Evolutionary conservation across 352 stramenopile genomes (phyloP).

Genomic region (Ophiocytium majus): DNA sequence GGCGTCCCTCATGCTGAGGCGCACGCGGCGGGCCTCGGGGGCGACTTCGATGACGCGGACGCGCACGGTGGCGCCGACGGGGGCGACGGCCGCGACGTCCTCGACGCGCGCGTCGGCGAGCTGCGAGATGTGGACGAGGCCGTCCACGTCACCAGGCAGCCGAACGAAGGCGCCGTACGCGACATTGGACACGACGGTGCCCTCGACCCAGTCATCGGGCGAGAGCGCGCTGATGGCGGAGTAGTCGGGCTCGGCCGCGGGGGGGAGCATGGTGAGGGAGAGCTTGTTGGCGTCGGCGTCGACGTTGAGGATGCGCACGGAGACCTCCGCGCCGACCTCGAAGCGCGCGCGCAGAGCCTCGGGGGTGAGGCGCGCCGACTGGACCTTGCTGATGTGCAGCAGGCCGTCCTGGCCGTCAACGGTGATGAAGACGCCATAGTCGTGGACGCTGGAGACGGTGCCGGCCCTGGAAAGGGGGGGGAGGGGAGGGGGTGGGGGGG

Average conservation of each 20-base stretch:
- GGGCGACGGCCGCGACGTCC: constrained; percentile 26
- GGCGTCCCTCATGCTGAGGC: constrained; percentile 48
- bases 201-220: constrained; percentile 43
- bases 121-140: constrained; percentile 57
- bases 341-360: constrained; percentile 35
- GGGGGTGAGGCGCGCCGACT: constrained; percentile 6
- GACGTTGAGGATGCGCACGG: constrained; percentile 49
- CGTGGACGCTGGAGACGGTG: constrained; percentile 40
- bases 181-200: constrained; percentile 44
- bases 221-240: constrained; percentile 13
- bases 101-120: constrained; percentile 27
- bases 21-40: constrained; percentile 32
- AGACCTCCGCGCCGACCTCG: constrained; percentile 35
- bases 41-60: constrained; percentile 46
- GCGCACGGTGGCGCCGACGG: constrained; percentile 12
- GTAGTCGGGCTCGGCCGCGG: constrained; percentile 23
- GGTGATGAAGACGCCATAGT: constrained; percentile 52
- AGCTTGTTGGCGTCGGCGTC: constrained; percentile 50
- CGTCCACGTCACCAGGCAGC: constrained; percentile 44
- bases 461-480: constrained; percentile 44
- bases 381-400: constrained; percentile 56
- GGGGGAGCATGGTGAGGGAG: constrained; percentile 47
- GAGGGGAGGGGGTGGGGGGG: no score
- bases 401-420: constrained; percentile 51
- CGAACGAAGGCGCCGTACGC: constrained; percentile 47